Base-by-base conservation (phyloP, 2,329 filamentous ascomycete genomes). In the Pseudocercospora fuligena region DNA sequence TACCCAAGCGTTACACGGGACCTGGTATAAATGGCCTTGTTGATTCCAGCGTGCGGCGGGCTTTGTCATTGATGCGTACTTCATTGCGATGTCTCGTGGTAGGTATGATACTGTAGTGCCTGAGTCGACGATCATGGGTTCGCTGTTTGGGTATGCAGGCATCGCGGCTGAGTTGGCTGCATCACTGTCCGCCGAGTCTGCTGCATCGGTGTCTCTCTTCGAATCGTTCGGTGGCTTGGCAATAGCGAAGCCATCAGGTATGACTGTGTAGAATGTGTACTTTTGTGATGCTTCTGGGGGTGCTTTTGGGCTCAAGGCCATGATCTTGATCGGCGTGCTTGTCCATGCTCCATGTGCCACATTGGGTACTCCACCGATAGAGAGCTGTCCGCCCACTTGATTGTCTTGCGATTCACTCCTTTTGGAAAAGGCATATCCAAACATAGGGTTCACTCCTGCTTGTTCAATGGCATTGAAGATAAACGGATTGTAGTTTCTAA, bases 381-480 rank as follows among this genome's bases (percentile, higher is more conserved):
- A 6, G 2, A 58, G 12, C 33, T 58, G 53, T n/a, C 53, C 53
- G n/a, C 25, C 53, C 14, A 14, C 16, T 5, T 31, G 23, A 2
- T 14, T 14, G 8, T 31, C 54, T 21, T 40, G 23, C 27, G 19
- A 36, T 74, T 66, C 29, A 81, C 78, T 5, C 23, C 19, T 49
- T 12, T 49, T 21, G 11, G 9, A 21, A 25, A 49, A 25, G 78
- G 78, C 3, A 74, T 74, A 1, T 67, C 72, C 60, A 75, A 85
- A 86, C 9, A 83, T 69, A 0, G 83, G 79, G 0, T 78, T 70
- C 5, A 82, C 80, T 7, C 80, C 70, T 21, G 80, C 77, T 36
- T 81, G 70, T 58, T 80, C 74, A 68, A 79, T 80, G 80, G 86
- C 82, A 23, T 75, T 82, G 8, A 78, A 82, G 68, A 87, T 80